These are phyloP conservation scores for Fusarium sp. DNA, from an alignment of 2,329 filamentous ascomycete genomes.

Conservation along the genomic window DNA sequence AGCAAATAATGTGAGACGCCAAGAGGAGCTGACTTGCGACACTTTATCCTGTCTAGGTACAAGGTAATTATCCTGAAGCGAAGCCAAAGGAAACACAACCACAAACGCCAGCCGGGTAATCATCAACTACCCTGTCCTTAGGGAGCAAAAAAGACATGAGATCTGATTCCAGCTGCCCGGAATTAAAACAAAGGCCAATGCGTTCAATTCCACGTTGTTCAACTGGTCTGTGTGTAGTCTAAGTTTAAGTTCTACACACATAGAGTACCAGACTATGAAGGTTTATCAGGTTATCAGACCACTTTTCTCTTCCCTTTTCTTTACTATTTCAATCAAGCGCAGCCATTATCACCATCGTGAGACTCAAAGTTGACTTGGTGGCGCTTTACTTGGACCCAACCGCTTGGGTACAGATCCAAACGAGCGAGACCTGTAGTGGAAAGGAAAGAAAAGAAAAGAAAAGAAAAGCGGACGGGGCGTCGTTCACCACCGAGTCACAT, in stretches of 20 bases:
- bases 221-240: conserved; percentile 21
- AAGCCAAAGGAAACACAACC: conserved; percentile 34
- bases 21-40: conserved; percentile 36
- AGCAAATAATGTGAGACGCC: conserved; percentile 20
- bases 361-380: conserved; percentile 4
- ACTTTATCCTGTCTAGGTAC: conserved; percentile 6
- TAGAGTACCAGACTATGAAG: background rate
- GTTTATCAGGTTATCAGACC: conserved; percentile 7
- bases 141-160: background rate
- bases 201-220: conserved; percentile 22
- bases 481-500: conserved; percentile 34
- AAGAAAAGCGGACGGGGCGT: conserved; percentile 6
- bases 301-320: conserved; percentile 1
- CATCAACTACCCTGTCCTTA: no score
- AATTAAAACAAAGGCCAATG: conserved; percentile 11
- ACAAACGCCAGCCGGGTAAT: conserved; percentile 2
- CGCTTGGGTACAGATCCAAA: conserved; percentile 26
- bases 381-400: conserved; percentile 19
- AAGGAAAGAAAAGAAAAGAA: background rate
- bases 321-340: conserved; percentile 20
- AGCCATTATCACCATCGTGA: background rate
- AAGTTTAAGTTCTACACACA: background rate
- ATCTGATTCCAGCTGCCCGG: background rate
- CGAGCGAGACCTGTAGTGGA: conserved; percentile 24
- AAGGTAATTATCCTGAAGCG: conserved; percentile 29